Evolutionary conservation across 2,329 filamentous ascomycete genomes (phyloP).

Genomic region (Magnaporthiopsis incrustans): DNA sequence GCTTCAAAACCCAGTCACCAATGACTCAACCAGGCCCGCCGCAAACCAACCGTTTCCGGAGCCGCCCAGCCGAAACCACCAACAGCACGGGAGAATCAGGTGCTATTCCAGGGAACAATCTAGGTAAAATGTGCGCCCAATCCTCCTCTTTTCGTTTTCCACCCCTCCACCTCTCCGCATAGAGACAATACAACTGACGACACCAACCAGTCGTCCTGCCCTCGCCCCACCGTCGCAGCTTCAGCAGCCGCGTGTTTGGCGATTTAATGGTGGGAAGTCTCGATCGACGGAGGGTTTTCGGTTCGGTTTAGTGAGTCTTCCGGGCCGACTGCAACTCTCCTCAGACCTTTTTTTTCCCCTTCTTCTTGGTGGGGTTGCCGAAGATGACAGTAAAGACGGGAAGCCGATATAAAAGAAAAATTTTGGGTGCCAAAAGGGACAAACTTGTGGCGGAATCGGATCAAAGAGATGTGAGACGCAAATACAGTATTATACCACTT

Average conservation of each 20-base stretch:
- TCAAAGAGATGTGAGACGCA: not conserved
- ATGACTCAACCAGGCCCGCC: not conserved
- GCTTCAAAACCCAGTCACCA: constrained; percentile 7
- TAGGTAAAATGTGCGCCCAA: constrained; percentile 20
- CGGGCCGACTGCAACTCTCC: not conserved
- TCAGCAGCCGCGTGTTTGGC: not conserved
- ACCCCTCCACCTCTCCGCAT: not conserved
- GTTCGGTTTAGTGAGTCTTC: not conserved
- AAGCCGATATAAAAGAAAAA: not conserved
- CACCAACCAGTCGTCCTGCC: not conserved
- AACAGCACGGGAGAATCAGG: constrained; percentile 26
- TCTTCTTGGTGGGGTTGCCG: not conserved
- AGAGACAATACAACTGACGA: not conserved
- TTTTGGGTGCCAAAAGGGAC: not conserved
- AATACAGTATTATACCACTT: not conserved
- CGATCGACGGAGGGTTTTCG: not conserved
- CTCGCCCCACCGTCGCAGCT: not conserved
- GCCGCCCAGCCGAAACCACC: constrained; percentile 20
- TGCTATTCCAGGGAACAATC: constrained; percentile 35
- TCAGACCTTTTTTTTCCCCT: not conserved
- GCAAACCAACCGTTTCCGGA: not conserved
- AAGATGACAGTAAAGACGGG: not conserved
- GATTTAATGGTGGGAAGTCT: not conserved
- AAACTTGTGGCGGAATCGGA: not conserved
- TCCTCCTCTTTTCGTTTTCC: not conserved